These are phyloP conservation scores for Rhododendron simsii DNA, from an alignment of 148 eudicot species.

Conservation along the genomic window DNA sequence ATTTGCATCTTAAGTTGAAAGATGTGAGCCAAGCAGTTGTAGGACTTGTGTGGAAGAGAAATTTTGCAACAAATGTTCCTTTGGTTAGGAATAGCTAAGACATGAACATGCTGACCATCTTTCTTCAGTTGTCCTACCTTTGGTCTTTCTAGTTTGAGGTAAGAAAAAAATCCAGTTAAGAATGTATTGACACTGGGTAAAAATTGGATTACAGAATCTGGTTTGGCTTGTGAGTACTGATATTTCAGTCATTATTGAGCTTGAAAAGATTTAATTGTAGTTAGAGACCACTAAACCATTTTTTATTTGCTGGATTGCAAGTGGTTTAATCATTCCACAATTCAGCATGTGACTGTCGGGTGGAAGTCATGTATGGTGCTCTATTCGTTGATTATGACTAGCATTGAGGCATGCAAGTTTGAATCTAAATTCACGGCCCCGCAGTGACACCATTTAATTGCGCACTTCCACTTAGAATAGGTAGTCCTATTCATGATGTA, in stretches of 20 bases:
- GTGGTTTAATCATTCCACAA: not conserved
- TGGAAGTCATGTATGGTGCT: too few species aligned
- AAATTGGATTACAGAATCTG: not conserved
- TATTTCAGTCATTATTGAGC: not conserved
- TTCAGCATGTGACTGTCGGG: too few species aligned
- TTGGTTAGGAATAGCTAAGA: not conserved
- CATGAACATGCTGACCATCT: not conserved
- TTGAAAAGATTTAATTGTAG: not conserved
- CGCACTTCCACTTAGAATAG: too few species aligned
- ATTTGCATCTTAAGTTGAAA: not conserved
- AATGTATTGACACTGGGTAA: not conserved
- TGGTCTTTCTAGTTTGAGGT: not conserved
- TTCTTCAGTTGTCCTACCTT: not conserved
- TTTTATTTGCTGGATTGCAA: too few species aligned
- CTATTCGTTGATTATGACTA: too few species aligned
- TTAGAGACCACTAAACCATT: not conserved
- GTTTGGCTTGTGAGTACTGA: not conserved
- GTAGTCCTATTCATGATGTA: not conserved
- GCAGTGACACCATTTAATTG: too few species aligned
- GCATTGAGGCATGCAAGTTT: too few species aligned
- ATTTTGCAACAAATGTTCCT: not conserved
- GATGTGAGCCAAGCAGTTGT: not conserved
- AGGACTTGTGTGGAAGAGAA: too few species aligned
- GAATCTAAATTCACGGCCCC: too few species aligned
- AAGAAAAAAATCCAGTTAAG: not conserved